A percentile compares a stretch with the other conserved stretches of the same genome.
These are phyloP conservation scores for Amanita phalloides DNA, from an alignment of 768 basidiomycete species.

Conservation along the genomic window DNA sequence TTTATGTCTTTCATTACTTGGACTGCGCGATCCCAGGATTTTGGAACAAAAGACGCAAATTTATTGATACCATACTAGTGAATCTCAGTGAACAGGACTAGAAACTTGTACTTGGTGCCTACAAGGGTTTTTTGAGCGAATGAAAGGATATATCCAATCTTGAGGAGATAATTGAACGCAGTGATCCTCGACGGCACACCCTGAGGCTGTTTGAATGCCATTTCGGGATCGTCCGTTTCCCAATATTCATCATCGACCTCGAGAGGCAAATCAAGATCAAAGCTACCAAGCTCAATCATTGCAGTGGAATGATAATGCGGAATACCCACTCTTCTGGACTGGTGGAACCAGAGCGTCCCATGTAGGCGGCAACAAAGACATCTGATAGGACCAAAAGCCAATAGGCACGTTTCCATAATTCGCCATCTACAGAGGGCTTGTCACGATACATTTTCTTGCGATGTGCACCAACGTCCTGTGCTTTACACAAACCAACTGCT, in stretches of 20 bases:
- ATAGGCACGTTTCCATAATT: constrained; percentile 73
- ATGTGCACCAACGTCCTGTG: constrained; percentile 72
- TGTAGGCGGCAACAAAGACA: constrained; percentile 36
- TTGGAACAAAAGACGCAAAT: constrained; percentile 39
- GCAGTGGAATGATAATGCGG: not conserved
- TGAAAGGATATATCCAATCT: constrained; percentile 58
- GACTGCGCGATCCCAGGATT: constrained; percentile 40
- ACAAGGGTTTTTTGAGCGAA: constrained; percentile 64
- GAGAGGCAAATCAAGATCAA: constrained; percentile 71
- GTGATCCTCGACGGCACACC: constrained; percentile 46
- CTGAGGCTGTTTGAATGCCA: constrained; percentile 58
- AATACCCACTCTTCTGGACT: constrained; percentile 57
- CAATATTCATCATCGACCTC: constrained; percentile 82
- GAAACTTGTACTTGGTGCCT: constrained; percentile 14
- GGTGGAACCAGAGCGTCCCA: constrained; percentile 46
- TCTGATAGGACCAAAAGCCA: constrained; percentile 61
- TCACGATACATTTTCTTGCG: constrained; percentile 44
- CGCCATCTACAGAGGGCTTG: constrained; percentile 41
- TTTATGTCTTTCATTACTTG: constrained; percentile 60
- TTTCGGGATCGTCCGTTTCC: constrained; percentile 38
- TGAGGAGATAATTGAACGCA: constrained; percentile 54
- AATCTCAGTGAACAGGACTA: not conserved
- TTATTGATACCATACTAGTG: constrained; percentile 64
- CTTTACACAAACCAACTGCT: constrained; percentile 48
- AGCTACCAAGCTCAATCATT: constrained; percentile 31